A percentile compares a stretch with the other conserved stretches of the same genome.
Conservation (phyloP, 345 rosid genomes). For the Adansonia digitata region DNA sequence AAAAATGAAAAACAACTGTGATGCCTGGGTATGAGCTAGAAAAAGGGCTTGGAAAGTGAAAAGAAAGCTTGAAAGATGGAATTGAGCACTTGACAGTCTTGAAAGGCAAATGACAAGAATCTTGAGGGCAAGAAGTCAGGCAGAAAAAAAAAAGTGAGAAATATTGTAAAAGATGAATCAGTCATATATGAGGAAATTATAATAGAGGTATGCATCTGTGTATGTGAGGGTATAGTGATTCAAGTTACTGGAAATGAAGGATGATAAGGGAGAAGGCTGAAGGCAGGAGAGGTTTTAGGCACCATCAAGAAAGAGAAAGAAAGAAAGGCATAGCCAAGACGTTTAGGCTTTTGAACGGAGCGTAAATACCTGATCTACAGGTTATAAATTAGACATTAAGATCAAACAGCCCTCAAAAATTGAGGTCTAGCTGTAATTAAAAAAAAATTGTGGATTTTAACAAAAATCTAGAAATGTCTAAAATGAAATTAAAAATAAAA, state of each 20-base stretch:
- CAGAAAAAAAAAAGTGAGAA: neutral
- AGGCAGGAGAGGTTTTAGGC: neutral
- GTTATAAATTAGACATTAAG: neutral
- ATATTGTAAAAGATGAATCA: neutral
- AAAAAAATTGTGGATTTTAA: neutral
- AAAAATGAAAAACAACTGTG: neutral
- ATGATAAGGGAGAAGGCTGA: neutral
- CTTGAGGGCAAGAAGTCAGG: neutral
- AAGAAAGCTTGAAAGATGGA: neutral
- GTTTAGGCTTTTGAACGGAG: neutral
- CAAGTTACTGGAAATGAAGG: neutral
- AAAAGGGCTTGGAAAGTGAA: neutral
- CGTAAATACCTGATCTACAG: neutral
- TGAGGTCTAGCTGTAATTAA: neutral
- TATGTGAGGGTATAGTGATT: neutral
- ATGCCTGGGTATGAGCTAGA: neutral
- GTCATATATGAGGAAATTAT: neutral
- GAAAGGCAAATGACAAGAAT: neutral
- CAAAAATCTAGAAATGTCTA: neutral
- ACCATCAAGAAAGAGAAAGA: neutral
- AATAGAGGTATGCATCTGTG: neutral
- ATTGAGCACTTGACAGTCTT: neutral
- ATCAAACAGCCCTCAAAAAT: neutral
- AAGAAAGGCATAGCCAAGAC: neutral
- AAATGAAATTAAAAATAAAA: neutral